Percentiles rank a stretch among this genome's conserved stretches.
Evolutionary conservation across 2,329 filamentous ascomycete genomes (phyloP).

Genomic region (Rhinocladiella similis): DNA sequence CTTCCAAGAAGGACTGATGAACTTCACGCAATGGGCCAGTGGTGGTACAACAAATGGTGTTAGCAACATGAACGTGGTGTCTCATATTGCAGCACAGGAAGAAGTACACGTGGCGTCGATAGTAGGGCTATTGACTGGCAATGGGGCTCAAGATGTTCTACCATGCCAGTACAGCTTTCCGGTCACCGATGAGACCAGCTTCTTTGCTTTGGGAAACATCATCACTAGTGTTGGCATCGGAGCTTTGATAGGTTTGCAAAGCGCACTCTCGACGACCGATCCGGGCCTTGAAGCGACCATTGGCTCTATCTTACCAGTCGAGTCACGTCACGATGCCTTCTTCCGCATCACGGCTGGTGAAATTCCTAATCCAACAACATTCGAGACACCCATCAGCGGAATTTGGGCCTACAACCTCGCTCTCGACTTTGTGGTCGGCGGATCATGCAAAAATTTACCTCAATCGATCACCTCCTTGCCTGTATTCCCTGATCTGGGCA

Average conservation of each 20-base stretch:
- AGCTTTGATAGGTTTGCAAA: constrained; percentile 30
- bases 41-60: constrained; percentile 31
- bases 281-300: constrained; percentile 29
- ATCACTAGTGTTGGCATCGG: constrained; percentile 34
- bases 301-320: constrained; percentile 32
- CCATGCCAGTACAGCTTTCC: constrained; percentile 34
- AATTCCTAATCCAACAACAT: constrained; percentile 33
- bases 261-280: constrained; percentile 29
- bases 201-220: constrained; percentile 35
- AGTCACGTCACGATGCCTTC: constrained; percentile 34
- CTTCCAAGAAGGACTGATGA: constrained; percentile 32
- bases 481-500: constrained; percentile 19
- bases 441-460: constrained; percentile 28
- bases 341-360: constrained; percentile 31
- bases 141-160: constrained; percentile 29
- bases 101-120: constrained; percentile 30
- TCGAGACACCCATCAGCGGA: constrained; percentile 32
- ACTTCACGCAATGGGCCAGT: constrained; percentile 30
- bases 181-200: constrained; percentile 28
- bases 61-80: constrained; percentile 33
- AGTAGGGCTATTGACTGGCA: constrained; percentile 28
- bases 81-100: constrained; percentile 33
- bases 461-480: constrained; percentile 10
- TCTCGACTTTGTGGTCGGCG: constrained; percentile 30
- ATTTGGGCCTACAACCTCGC: constrained; percentile 35